Evolutionary conservation across 768 basidiomycete genomes (phyloP), one percentile per base, ranked within the genome.

Genomic region (Boletus edulis): DNA sequence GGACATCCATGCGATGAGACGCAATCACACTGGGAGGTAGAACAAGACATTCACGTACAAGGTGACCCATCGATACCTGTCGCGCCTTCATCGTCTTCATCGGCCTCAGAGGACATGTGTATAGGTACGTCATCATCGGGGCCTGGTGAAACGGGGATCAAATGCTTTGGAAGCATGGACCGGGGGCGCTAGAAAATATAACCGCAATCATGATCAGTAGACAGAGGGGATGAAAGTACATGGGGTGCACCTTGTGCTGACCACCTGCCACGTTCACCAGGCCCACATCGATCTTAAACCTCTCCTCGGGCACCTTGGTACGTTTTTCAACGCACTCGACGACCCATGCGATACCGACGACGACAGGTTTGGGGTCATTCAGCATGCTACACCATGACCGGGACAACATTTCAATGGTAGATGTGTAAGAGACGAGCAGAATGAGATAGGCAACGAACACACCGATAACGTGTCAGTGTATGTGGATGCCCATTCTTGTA

Each of bases 301-400:
- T 78, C 4, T 74, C 68, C 66, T 92, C 92, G 22, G 86, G 88
- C 3, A 88, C 81, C 43, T 72, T 80, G 39, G 69, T 68, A 43
- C 79, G 77, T 58, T 84, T 81, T 62, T 94, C 91, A 2, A 81
- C 87, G 60, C 91, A 95, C 64, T 91, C 85, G 3, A 94, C 89
- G 5, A 95, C 88, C 93, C 93, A 94, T n/a, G 83, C 87, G 60
- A 94, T 90, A 9, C 91, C 89, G 17, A 96, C 88, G 15, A 92
- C 84, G 27, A 74, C 60, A 1, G 93, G 93, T 63, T 86, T 79
- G 64, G 68, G 89, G 39, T 91, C 85, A 42, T 82, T 75, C 22
- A 90, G 72, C 46, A 84, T 66, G 49, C 88, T 89, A 34, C 12
- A 44, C 15, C 39, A 22, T 22, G 22, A 22, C 22, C 22, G 22